These are phyloP conservation scores for Agaricales sp. DNA, from an alignment of 1,284 basidiomycete species.

Conservation along the genomic window DNA sequence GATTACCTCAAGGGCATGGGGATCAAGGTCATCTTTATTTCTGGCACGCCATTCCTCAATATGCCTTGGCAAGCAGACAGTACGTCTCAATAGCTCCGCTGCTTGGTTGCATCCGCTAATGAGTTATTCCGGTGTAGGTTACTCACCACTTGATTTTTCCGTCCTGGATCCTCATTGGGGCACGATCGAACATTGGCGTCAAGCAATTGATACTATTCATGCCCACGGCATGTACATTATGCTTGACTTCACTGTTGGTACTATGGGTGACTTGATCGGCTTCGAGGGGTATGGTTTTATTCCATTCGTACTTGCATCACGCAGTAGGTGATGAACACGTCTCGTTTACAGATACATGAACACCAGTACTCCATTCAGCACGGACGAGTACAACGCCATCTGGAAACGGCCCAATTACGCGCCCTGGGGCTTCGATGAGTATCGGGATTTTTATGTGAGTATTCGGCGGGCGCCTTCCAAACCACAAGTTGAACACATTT, in stretches of 20 bases:
- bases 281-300: conserved; percentile 55
- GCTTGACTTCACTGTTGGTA: conserved; percentile 87
- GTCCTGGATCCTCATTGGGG: conserved; percentile 89
- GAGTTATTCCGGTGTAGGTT: conserved; percentile 39
- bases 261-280: conserved; percentile 80
- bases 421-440: conserved; percentile 80
- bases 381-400: conserved; percentile 62
- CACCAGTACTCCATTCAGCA: conserved; percentile 65
- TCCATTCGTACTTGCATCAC: neutral
- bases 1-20: conserved; percentile 90
- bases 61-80: conserved; percentile 95
- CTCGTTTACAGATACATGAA: conserved; percentile 54
- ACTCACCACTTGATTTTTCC: conserved; percentile 85
- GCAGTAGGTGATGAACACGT: conserved; percentile 6
- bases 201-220: conserved; percentile 69
- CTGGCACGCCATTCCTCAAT: conserved; percentile 86
- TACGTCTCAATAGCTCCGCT: conserved; percentile 28
- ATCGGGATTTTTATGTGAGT: conserved; percentile 69
- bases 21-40: conserved; percentile 74
- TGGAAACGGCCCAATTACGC: conserved; percentile 73
- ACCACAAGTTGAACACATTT: neutral
- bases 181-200: conserved; percentile 67
- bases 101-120: conserved; percentile 5
- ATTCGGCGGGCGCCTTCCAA: no score
- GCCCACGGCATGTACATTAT: conserved; percentile 81